phyloP scores from a whole-genome alignment of 768 basidiomycete species.

The Kwoniella bestiolae region DNA sequence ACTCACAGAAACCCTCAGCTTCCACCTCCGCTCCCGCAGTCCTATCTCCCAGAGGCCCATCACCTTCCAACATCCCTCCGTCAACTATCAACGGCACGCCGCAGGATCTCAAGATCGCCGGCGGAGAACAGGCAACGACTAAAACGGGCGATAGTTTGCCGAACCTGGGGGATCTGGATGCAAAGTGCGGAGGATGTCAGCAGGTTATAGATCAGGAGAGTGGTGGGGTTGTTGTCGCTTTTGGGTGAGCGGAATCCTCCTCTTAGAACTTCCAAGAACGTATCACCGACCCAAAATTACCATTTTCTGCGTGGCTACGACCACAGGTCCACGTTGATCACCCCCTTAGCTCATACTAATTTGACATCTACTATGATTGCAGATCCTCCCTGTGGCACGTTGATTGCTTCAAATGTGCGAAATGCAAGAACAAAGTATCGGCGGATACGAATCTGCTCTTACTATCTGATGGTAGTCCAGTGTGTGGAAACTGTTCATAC shows the following conservation, averaged over 20 bases:
- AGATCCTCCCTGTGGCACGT: conserved; percentile 87
- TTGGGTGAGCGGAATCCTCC: conserved; percentile 70
- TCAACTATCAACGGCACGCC: conserved; percentile 7
- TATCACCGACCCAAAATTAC: too few species aligned
- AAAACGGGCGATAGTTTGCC: conserved; percentile 28
- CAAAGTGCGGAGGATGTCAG: conserved; percentile 55
- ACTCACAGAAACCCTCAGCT: conserved; percentile 3
- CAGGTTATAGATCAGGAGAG: conserved; percentile 54
- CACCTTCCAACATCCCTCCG: conserved; percentile 15
- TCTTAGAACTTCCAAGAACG: neutral
- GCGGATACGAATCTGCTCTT: conserved; percentile 97
- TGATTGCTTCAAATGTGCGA: conserved; percentile 86
- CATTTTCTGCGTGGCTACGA: too few species aligned
- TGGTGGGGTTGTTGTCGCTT: conserved; percentile 78
- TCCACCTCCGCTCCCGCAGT: conserved; percentile 23
- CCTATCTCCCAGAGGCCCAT: conserved; percentile 10
- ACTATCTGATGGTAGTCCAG: conserved; percentile 95
- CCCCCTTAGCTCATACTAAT: too few species aligned
- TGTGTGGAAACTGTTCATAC: conserved; percentile 60
- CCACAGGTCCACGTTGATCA: too few species aligned
- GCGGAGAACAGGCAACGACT: neutral
- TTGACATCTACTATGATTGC: too few species aligned
- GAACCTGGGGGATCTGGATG: conserved; percentile 47
- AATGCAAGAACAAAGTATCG: conserved; percentile 85
- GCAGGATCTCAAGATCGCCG: neutral